These are phyloP conservation scores for Blastomyces percursus DNA, from an alignment of 2,329 filamentous ascomycete genomes.

Conservation along the genomic window DNA sequence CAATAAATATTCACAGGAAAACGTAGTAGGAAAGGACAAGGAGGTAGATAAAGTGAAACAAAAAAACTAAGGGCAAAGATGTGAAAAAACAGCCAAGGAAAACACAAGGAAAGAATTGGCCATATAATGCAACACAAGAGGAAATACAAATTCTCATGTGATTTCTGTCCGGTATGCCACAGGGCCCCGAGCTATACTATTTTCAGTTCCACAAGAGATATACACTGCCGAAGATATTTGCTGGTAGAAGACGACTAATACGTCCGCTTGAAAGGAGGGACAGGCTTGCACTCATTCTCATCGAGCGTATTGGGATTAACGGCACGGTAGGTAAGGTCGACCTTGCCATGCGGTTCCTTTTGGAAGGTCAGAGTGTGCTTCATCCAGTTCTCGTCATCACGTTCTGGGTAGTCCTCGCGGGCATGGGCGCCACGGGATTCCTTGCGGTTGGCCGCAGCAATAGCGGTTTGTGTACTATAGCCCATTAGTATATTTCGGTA, in stretches of 20 bases:
- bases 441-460: constrained; percentile 83
- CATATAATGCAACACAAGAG: constrained; percentile 2
- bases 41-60: neutral
- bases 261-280: constrained; percentile 80
- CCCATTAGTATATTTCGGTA: constrained; percentile 9
- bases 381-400: constrained; percentile 97
- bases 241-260: constrained; percentile 29
- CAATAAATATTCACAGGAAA: neutral
- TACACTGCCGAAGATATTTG: neutral
- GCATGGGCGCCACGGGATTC: constrained; percentile 96
- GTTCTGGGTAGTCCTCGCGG: constrained; percentile 89
- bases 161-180: neutral
- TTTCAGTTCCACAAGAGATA: neutral
- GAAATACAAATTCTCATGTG: neutral
- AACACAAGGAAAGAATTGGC: neutral
- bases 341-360: constrained; percentile 77
- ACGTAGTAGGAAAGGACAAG: neutral
- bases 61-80: neutral
- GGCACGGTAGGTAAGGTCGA: constrained; percentile 74
- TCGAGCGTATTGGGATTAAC: constrained; percentile 79
- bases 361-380: constrained; percentile 98
- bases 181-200: neutral
- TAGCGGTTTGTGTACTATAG: constrained; percentile 72
- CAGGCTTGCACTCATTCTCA: constrained; percentile 89
- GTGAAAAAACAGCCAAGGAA: neutral